These are phyloP conservation scores for Xylaria sp. DNA, from an alignment of 2,329 filamentous ascomycete genomes.

Conservation along the genomic window DNA sequence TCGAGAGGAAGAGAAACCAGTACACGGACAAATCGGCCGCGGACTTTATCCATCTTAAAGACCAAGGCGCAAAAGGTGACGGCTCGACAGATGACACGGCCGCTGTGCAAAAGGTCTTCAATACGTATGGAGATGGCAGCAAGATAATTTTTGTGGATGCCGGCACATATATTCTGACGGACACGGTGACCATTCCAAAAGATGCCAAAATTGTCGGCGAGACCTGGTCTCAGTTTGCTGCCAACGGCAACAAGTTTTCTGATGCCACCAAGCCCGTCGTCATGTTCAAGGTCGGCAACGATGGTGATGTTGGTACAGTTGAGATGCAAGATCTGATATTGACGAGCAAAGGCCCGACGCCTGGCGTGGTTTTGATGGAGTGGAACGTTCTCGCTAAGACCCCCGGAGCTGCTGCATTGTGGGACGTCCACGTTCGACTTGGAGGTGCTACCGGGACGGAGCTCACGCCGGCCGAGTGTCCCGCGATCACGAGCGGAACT, in stretches of 20 bases:
- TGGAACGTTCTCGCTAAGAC: constrained; percentile 64
- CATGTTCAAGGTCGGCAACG: constrained; percentile 66
- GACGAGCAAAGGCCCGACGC: constrained; percentile 66
- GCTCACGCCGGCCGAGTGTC: constrained; percentile 70
- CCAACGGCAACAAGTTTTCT: constrained; percentile 60
- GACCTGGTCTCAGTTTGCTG: constrained; percentile 63
- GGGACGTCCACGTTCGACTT: constrained; percentile 82
- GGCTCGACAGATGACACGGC: constrained; percentile 79
- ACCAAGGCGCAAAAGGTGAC: constrained; percentile 75
- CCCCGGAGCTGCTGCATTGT: constrained; percentile 64
- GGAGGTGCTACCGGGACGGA: constrained; percentile 77
- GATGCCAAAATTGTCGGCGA: constrained; percentile 70
- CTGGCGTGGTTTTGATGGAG: constrained; percentile 70
- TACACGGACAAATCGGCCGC: constrained; percentile 69
- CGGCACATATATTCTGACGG: constrained; percentile 68
- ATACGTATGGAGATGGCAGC: constrained; percentile 50
- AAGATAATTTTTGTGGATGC: constrained; percentile 70
- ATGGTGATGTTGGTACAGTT: constrained; percentile 66
- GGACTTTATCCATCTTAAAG: constrained; percentile 75
- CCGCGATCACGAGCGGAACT: constrained; percentile 53
- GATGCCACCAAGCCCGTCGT: constrained; percentile 63
- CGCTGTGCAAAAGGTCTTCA: constrained; percentile 73
- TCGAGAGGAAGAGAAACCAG: constrained; percentile 80
- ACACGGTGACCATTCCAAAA: constrained; percentile 62
- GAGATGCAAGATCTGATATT: constrained; percentile 73